A percentile compares a stretch with the other conserved stretches of the same genome.
Evolutionary conservation across 768 basidiomycete species (phyloP).

Genomic region (Podaxis sp.): DNA sequence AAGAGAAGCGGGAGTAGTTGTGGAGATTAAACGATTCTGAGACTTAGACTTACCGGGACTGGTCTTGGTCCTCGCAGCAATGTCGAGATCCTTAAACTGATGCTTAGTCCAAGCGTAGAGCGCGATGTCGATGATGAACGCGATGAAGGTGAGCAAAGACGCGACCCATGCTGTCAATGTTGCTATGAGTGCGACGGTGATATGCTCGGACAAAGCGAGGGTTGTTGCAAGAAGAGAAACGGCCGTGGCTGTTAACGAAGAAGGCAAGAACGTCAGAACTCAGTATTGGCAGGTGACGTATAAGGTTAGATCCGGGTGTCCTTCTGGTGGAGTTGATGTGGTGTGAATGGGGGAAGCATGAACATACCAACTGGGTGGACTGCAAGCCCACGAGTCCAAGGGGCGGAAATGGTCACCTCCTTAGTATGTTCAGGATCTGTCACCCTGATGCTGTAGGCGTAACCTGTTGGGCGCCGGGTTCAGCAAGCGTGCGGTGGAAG

Average conservation of each 20-base stretch:
- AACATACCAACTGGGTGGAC: constrained; percentile 71
- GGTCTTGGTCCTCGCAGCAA: constrained; percentile 44
- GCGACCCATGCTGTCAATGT: constrained; percentile 69
- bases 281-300: not conserved
- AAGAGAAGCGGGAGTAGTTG: constrained; percentile 3
- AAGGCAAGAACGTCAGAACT: not conserved
- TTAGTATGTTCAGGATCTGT: constrained; percentile 26
- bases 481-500: not conserved
- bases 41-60: constrained; percentile 50
- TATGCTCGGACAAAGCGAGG: constrained; percentile 55
- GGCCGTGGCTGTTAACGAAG: constrained; percentile 34
- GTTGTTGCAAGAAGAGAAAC: constrained; percentile 62
- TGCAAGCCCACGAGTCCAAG: constrained; percentile 73
- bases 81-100: constrained; percentile 47
- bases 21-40: not conserved
- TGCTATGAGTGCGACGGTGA: constrained; percentile 55
- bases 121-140: constrained; percentile 75
- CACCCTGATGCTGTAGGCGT: constrained; percentile 51
- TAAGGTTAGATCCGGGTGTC: not conserved
- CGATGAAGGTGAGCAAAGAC: constrained; percentile 61
- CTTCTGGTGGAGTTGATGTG: not conserved
- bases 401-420: constrained; percentile 38
- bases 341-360: not conserved
- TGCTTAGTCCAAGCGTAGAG: constrained; percentile 60
- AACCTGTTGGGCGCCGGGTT: constrained; percentile 27